Base-by-base conservation (phyloP, 1,284 basidiomycete genomes). In the Boletus sp. region DNA sequence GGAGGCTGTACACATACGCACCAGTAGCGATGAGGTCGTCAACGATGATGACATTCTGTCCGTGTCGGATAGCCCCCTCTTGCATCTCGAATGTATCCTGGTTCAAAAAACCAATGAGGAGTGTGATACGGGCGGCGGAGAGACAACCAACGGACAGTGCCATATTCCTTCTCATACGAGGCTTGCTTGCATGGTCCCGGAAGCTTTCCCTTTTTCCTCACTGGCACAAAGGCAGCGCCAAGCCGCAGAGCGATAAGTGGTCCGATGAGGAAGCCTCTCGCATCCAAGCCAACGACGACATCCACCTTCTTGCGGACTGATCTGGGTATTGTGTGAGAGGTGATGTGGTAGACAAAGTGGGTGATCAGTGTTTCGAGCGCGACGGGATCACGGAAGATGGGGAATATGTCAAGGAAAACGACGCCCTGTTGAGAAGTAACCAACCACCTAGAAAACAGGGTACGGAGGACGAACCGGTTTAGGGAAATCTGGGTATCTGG, bases 21-120 rank as follows among this genome's bases (percentile, higher is more conserved):
- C 94, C 94, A 36, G 96, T 99, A 0, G 96, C 96, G 55, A 99
- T 94, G 32, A 99, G 76, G 69, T 99, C 96, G 69, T 99, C 96
- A 26, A 99, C 77, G 40, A 99, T 78, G 34, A 99, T 69, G 25
- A 94, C 92, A 48, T 75, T 89, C 65, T 95, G 87, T 27, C 91
- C 91, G 2, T 83, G 77, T 57, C 80, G 70, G 62, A 99, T 90
- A 2, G 90, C 85, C 49, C 85, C 89, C 34, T 80, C 76, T 70
- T 99, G 96, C 82, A 99, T 95, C 72, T 99, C 94, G 62, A 97
- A 96, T 10, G 81, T 74, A 65, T 97, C 94, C 88, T 93, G 51
- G 17, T 17, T 25, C 45, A 23, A 14, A 34, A 50, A 48, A 33
- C 49, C 20, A 34, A 41, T 50, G 38, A 49, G 26, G 23, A 32